phyloP scores from a whole-genome alignment of 2,329 filamentous ascomycete species.

The Thielaviopsis euricoi region DNA sequence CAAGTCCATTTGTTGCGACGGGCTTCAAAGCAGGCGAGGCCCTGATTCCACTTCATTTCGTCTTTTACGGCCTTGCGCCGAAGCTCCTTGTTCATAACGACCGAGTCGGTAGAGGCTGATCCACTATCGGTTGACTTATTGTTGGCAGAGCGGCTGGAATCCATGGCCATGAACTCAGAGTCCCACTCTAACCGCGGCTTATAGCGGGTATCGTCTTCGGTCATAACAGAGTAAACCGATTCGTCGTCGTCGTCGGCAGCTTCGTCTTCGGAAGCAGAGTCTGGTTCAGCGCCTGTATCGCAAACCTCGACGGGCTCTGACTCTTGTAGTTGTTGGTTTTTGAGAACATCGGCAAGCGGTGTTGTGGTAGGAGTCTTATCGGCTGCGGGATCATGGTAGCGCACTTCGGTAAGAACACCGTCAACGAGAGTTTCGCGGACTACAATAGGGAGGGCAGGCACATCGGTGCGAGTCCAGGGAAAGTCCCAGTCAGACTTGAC shows the following conservation, averaged over 20 bases:
- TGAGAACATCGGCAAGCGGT: constrained; percentile 4
- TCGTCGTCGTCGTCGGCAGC: constrained; percentile 23
- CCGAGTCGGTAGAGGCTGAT: background rate
- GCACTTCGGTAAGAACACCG: constrained; percentile 4
- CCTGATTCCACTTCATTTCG: constrained; percentile 64
- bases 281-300: constrained; percentile 1
- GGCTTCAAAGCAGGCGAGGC: constrained; percentile 62
- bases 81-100: constrained; percentile 25
- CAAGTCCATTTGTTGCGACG: constrained; percentile 75
- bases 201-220: constrained; percentile 35
- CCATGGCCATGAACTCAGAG: constrained; percentile 19
- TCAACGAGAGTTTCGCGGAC: constrained; percentile 1
- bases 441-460: constrained; percentile 11
- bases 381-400: constrained; percentile 9
- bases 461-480: constrained; percentile 30
- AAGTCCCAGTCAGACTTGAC: constrained; percentile 46
- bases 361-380: background rate
- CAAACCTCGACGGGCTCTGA: background rate
- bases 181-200: constrained; percentile 37
- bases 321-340: background rate
- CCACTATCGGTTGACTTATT: constrained; percentile 2
- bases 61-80: constrained; percentile 41
- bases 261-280: constrained; percentile 5
- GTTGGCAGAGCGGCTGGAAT: background rate
- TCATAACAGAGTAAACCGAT: constrained; percentile 41